Evolutionary conservation across 1,284 basidiomycete genomes (phyloP).

Genomic region (Irpex lacteus): DNA sequence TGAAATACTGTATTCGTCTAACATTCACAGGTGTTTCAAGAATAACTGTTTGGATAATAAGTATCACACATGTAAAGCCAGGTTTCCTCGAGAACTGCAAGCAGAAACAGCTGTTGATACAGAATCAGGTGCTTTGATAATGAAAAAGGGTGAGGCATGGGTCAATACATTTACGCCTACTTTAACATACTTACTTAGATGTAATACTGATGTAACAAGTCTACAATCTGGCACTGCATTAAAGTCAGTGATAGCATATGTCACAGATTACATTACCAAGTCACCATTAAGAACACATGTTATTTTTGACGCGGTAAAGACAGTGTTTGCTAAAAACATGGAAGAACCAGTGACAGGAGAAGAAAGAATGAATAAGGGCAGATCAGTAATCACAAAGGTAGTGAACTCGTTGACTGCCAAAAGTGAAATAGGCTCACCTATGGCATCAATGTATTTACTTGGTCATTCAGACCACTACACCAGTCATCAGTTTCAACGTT

Average conservation of each 20-base stretch:
- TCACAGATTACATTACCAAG: conserved; percentile 8
- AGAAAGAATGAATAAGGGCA: background rate
- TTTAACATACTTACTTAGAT: conserved; percentile 9
- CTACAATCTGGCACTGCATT: conserved; percentile 1
- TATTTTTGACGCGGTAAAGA: conserved; percentile 32
- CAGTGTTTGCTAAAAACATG: conserved; percentile 23
- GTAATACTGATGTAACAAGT: conserved; percentile 4
- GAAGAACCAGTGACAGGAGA: conserved; percentile 11
- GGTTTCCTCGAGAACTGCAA: conserved; percentile 27
- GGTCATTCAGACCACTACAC: conserved; percentile 17
- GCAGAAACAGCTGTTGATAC: conserved; percentile 23
- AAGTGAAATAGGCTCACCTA: conserved; percentile 11
- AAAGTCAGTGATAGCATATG: background rate
- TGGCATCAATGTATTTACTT: conserved; percentile 9
- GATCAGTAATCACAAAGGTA: background rate
- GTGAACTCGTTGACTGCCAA: background rate
- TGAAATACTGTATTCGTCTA: background rate
- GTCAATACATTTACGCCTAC: background rate
- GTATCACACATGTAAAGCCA: conserved; percentile 21
- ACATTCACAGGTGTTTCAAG: background rate
- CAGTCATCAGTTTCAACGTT: conserved; percentile 4
- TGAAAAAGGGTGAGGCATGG: conserved; percentile 27
- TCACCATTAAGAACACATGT: background rate
- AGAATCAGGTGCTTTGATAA: conserved; percentile 25
- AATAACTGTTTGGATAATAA: too few relatives aligned